Evolutionary conservation across 345 rosid species (phyloP).

Genomic region (Boechera retrofracta): DNA sequence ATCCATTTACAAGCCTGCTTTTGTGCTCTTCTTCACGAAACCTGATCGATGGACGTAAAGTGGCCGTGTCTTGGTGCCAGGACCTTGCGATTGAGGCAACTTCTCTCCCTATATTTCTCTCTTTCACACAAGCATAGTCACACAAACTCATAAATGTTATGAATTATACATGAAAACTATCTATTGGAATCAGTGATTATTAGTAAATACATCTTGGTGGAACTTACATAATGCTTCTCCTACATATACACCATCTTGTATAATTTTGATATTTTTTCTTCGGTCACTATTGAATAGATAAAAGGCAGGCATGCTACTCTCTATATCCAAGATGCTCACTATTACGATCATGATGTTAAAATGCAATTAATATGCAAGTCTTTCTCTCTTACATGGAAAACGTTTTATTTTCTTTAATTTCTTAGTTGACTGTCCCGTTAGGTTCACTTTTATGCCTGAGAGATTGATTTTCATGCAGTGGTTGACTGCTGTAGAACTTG

Average conservation of each 20-base stretch:
- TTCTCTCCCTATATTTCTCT: slow-evolving; percentile 32
- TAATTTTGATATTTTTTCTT: slow-evolving; percentile 8
- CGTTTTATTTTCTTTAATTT: background rate
- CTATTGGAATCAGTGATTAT: slow-evolving; percentile 15
- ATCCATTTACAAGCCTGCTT: slow-evolving; percentile 89
- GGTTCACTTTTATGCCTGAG: slow-evolving; percentile 15
- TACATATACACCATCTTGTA: background rate
- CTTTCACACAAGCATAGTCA: slow-evolving; percentile 11
- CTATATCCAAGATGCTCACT: slow-evolving; percentile 18
- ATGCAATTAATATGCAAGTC: slow-evolving; percentile 20
- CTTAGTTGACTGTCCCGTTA: slow-evolving; percentile 8
- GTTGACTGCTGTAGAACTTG: slow-evolving; percentile 93
- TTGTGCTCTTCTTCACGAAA: slow-evolving; percentile 63
- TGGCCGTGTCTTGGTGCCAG: slow-evolving; percentile 79
- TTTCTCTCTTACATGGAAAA: slow-evolving; percentile 4
- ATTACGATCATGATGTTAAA: slow-evolving; percentile 1
- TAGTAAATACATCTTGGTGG: slow-evolving; percentile 9
- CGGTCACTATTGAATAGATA: background rate
- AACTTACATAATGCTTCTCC: background rate
- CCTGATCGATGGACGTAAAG: slow-evolving; percentile 43
- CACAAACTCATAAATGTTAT: slow-evolving; percentile 1
- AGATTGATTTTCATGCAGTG: slow-evolving; percentile 63
- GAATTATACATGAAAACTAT: slow-evolving; percentile 4
- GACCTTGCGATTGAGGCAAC: slow-evolving; percentile 80
- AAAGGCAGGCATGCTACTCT: slow-evolving; percentile 21